Evolutionary conservation across 495 filamentous ascomycete genomes (phyloP), one percentile per base, ranked within the genome.

Genomic region (Aspergillus leporis): DNA sequence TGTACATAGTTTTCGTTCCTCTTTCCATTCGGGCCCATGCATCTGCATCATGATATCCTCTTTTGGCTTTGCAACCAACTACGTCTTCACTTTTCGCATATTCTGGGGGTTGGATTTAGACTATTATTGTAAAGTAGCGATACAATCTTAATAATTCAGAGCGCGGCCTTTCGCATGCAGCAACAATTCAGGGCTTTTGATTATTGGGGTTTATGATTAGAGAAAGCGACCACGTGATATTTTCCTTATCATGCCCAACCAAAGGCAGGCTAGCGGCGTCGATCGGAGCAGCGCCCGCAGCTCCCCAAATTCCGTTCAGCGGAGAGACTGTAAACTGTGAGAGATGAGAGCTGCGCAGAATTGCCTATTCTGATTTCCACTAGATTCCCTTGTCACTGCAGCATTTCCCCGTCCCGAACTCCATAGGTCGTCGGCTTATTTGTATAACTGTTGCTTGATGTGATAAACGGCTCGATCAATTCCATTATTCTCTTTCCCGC

Each of bases 221-320:
- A 18, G 13, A 13, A 16, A 28, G 0, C n/a, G 4, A 46, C 70
- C 69, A 73, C 70, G 71, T 76, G 71, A 0, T 5, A 13, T 48
- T 31, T 59, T 61, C 71, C 73, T 76, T 71, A 3, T 73, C 70
- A 68, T 58, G 54, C 55, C 40, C 21, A n/a, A 38, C 71, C 67
- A 22, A 66, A 66, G 65, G 18, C 51, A 61, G 73, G 45, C 65
- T 75, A 75, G 74, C 65, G 66, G 61, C 61, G 65, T 68, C 65
- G 66, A 66, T 65, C 69, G 53, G 49, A 60, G 51, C 43, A 50
- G 38, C 51, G 61, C 69, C 69, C 66, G 69, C 67, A 69, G 65
- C 67, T 70, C 65, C 66, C 55, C 58, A 56, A 61, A n/a, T n/a
- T 68, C 52, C 60, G 60, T 62, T 63, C 57, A 55, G 63, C 66